Percentiles rank a stretch among this genome's conserved stretches.
These are phyloP conservation scores for Apiotrichum gamsii DNA, from an alignment of 1,284 basidiomycete species.

Conservation along the genomic window DNA sequence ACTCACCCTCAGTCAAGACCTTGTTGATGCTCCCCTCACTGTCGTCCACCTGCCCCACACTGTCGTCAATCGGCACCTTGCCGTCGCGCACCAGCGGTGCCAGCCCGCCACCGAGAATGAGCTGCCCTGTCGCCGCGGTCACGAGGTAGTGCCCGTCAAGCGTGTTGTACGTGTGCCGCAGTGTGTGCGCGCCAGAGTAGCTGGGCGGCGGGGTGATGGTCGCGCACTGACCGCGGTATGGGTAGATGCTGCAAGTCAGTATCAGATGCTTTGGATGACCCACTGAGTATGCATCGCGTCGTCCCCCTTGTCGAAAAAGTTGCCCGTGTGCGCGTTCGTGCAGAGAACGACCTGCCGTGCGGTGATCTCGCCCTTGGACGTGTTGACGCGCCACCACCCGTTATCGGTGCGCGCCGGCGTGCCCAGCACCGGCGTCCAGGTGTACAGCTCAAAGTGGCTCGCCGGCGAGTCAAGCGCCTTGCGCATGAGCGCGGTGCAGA, in stretches of 20 bases:
- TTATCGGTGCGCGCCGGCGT: slow-evolving; percentile 3
- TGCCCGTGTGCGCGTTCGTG: slow-evolving; percentile 29
- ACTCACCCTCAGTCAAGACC: slow-evolving; percentile 12
- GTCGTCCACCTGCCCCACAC: slow-evolving; percentile 16
- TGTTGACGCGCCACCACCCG: slow-evolving; percentile 12
- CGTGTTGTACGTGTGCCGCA: slow-evolving; percentile 25
- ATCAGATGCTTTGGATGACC: neutral
- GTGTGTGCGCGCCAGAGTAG: slow-evolving; percentile 14
- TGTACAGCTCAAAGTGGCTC: slow-evolving; percentile 16
- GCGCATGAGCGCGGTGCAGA: slow-evolving; percentile 22
- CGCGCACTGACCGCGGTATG: slow-evolving; percentile 19
- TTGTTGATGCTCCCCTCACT: slow-evolving; percentile 12
- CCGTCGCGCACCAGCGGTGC: slow-evolving; percentile 10
- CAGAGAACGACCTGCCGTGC: slow-evolving; percentile 24
- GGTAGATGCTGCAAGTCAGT: slow-evolving; percentile 16
- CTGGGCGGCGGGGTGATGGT: slow-evolving; percentile 27
- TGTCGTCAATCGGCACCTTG: slow-evolving; percentile 3
- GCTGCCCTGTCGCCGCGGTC: slow-evolving; percentile 9
- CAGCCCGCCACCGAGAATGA: slow-evolving; percentile 20
- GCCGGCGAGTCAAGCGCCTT: slow-evolving; percentile 14
- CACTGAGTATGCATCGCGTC: slow-evolving; percentile 5
- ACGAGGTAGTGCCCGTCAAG: slow-evolving; percentile 22
- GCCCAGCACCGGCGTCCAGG: slow-evolving; percentile 23
- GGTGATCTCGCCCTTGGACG: slow-evolving; percentile 16
- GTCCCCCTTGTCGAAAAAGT: slow-evolving; percentile 18